Evolutionary conservation across 331 rosid genomes (phyloP), one percentile per base, ranked within the genome.

Genomic region (Prunus yedoensis): DNA sequence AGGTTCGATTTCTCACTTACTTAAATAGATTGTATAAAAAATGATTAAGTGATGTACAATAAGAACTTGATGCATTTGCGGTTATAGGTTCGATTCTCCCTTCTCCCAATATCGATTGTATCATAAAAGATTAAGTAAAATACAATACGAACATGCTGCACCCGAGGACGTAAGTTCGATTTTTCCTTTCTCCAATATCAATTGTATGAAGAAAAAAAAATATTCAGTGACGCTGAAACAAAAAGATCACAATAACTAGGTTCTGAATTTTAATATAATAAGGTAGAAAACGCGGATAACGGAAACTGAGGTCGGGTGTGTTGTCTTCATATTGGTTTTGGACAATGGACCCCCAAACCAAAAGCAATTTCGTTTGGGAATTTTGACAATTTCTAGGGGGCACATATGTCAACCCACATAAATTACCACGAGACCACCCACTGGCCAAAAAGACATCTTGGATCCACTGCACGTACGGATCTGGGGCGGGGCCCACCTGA

Each of bases 381-480:
- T 68, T 68, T 46, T n/a, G 58, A 8, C 17, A 51, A 18, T 51
- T 52, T 51, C 50, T 9, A 50, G 73, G 78, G 84, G 81, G 84
- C 25, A 80, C 70, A 70, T 13, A 52, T 70, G 84, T 75, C 80
- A 80, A 75, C 74, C 47, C 59, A 1, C 65, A 51, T 51, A 51
- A 3, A 16, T 1, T 35, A 5, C 52, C 28, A 18, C 43, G n/a
- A 50, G 11, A 56, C 32, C 15, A n/a, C 59, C 68, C 70, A 69
- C 75, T 45, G 62, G 21, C 58, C 47, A 54, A 16, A 52, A 54
- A 32, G 41, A 35, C 69, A 46, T 71, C 78, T 70, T 68, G 70
- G 79, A 86, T 75, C 79, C 77, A 73, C 35, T 78, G 83, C 77
- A 28, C 62, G 82, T 77, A 87, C 80, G 83, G 87, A 80, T 77